Evolutionary conservation across 148 eudicot genomes (phyloP), one percentile per base, ranked within the genome.

Genomic region (Bassia scoparia): DNA sequence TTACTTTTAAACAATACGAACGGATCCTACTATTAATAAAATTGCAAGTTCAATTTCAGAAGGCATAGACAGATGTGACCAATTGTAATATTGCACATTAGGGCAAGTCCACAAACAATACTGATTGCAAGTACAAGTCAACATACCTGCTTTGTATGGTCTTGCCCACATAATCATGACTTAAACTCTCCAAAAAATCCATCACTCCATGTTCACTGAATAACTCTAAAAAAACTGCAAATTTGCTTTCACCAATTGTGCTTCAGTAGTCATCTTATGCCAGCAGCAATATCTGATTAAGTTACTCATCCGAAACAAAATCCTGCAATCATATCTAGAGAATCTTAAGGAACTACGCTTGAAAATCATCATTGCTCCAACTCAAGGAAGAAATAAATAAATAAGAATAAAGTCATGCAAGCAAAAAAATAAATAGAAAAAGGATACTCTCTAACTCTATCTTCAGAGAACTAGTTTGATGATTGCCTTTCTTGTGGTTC

Each of bases 301-400:
- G 89, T 88, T 76, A 94, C 91, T 81, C 90, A 94, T 86, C 58
- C 98, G 89, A 78, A 94, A 86, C 49, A 91, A 85, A 82, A 94
- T 86, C 81, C 91, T 96, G 73, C 89, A 70, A 77, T 94, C 98
- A 82, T 88, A 88, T 84, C 98, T 94, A 29, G 31, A 69, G 33
- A 65, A 31, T 67, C 61, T 84, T 78, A 87, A 91, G 88, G 91
- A 82, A 82, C 68, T 34, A 27, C 38, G 44, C 17, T 16, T 33
- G 48, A 30, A 27, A 59, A 48, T n/a, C 70, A 71, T n/a, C n/a
- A n/a, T n/a, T n/a, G n/a, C n/a, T n/a, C n/a, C n/a, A n/a, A n/a
- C n/a, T n/a, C n/a, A n/a, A n/a, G n/a, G n/a, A n/a, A n/a, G n/a
- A n/a, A n/a, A n/a, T n/a, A n/a, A n/a, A n/a, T n/a, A n/a, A n/a